Evolutionary conservation across 2,329 filamentous ascomycete species (phyloP).

Genomic region (Nannizziopsis arthrosporioides): DNA sequence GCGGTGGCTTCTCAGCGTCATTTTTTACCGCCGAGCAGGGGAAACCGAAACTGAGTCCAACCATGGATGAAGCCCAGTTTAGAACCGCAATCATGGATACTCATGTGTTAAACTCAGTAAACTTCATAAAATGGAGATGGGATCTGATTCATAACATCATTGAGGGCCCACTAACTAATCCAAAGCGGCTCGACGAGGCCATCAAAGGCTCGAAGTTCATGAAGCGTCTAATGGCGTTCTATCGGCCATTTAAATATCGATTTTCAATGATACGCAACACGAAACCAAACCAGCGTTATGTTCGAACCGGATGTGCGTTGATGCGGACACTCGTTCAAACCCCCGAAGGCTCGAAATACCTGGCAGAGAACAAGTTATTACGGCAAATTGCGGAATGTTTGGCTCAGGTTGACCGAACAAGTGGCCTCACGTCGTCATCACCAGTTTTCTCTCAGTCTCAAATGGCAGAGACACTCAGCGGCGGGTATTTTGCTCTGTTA

Average conservation of each 20-base stretch:
- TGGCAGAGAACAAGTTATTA: conserved; percentile 84
- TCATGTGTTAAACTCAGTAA: conserved; percentile 75
- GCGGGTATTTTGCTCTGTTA: conserved; percentile 87
- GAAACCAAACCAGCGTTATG: conserved; percentile 85
- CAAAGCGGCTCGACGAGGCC: conserved; percentile 85
- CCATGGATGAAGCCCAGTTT: conserved; percentile 54
- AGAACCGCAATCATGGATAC: conserved; percentile 56
- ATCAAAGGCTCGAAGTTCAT: conserved; percentile 93
- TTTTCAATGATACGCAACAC: conserved; percentile 87
- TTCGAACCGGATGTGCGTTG: conserved; percentile 76
- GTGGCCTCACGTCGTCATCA: conserved; percentile 54
- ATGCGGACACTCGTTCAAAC: conserved; percentile 80
- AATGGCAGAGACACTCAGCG: conserved; percentile 74
- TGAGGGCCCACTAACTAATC: conserved; percentile 80
- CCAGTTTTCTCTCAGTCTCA: conserved; percentile 82
- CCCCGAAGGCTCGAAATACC: conserved; percentile 68
- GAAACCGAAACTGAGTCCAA: conserved; percentile 46
- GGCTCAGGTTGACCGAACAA: conserved; percentile 83
- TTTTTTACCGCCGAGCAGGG: conserved; percentile 31
- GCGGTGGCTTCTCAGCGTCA: conserved; percentile 36
- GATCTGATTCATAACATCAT: conserved; percentile 81
- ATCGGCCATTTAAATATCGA: conserved; percentile 90
- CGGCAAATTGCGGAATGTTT: conserved; percentile 91
- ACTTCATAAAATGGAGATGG: conserved; percentile 96
- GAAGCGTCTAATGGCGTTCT: conserved; percentile 87